Base-by-base conservation (phyloP, 2,329 filamentous ascomycete species). In the Aspergillus aculeatus region DNA sequence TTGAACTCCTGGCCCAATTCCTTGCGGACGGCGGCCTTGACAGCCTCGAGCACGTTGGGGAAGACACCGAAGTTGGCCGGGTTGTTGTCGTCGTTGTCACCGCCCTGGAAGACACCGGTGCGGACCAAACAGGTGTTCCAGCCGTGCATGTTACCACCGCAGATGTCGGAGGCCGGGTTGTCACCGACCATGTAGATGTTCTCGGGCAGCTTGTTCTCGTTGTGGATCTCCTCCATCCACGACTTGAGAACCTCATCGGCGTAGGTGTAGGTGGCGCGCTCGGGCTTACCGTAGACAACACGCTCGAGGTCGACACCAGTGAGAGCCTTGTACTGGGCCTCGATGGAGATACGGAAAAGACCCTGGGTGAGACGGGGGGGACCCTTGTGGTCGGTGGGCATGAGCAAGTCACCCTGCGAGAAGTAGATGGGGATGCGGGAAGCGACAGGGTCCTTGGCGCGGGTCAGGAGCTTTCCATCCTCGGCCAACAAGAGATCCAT, bases 71-170 rank as follows among this genome's bases (percentile, higher is more conserved):
- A 91, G 78, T 83, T 89, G 71, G 89, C 89, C 1, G 89, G 89
- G 78, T 90, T 92, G 77, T 90, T 81, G 74, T 88, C 83, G 71
- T 92, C 89, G 71, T 92, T 92, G 60, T 86, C 88, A 19, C 85
- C 88, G 62, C 89, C 89, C 78, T 90, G 87, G 83, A 89, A 91
- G 51, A 92, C 89, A 77, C 89, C 89, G 0, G 89, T 92, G 71
- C 89, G 85, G 58, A 92, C 89, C 57, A 92, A 78, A 71, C 89
- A 91, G 3, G 89, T 91, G 78, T 92, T 92, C 89, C 89, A 92
- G 61, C 88, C 88, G 75, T 92, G 91, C 83, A 88, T 89, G 82
- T 92, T 92, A 62, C 89, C 89, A 63, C 89, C 89, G 64, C 89
- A 82, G 69, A 91, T 90, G 72, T 91, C 88, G 26, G 86, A 89